Percentiles rank a stretch among this genome's conserved stretches.
Evolutionary conservation across 768 basidiomycete species (phyloP).

Genomic region (Lactarius sanguifluus): DNA sequence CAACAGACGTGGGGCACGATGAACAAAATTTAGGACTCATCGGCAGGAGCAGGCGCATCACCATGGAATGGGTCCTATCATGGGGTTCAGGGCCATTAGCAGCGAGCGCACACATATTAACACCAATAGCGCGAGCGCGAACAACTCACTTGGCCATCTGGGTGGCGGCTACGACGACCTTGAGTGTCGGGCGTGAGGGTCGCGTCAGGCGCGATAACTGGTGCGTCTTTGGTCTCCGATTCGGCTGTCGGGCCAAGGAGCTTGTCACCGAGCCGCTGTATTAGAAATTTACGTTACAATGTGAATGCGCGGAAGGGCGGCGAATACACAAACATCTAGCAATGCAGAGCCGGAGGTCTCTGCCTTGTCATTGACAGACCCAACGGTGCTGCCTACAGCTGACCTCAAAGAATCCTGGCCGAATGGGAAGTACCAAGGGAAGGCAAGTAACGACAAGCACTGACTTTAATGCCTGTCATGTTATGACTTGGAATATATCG

Average conservation of each 20-base stretch:
- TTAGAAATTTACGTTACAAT: background rate
- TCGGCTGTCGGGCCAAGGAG: conserved; percentile 18
- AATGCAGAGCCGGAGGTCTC: background rate
- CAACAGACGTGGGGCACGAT: background rate
- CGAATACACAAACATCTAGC: conserved; percentile 8
- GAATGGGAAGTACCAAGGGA: background rate
- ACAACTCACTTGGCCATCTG: conserved; percentile 10
- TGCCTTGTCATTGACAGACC: no score
- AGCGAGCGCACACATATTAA: background rate
- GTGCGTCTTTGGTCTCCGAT: background rate
- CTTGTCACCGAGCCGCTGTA: conserved; percentile 15
- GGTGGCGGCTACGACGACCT: conserved; percentile 16
- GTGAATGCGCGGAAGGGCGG: background rate
- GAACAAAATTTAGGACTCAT: background rate
- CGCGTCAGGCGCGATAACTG: conserved; percentile 3
- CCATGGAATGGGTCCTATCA: conserved; percentile 19
- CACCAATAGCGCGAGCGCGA: no score
- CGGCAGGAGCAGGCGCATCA: background rate
- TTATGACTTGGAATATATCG: no score
- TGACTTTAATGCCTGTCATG: conserved; percentile 11
- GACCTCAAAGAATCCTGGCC: background rate
- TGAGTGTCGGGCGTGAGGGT: background rate
- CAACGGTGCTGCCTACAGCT: background rate
- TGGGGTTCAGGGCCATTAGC: background rate
- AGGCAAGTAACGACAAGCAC: background rate